Conservation (phyloP, 2,329 filamentous ascomycete genomes). For the Gaeumannomyces sp. region DNA sequence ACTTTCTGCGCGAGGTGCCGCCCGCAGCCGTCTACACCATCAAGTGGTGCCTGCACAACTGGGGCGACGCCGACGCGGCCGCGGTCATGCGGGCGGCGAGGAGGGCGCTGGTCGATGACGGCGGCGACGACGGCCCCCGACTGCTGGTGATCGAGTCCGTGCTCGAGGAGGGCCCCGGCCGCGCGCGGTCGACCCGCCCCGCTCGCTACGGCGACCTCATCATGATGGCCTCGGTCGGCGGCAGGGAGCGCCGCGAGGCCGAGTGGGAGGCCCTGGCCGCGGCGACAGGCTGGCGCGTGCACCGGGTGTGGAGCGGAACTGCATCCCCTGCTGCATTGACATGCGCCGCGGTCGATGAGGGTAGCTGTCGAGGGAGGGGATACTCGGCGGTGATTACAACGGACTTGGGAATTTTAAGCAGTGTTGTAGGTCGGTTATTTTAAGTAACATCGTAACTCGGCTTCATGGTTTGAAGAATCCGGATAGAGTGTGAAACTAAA, state of each 20-base stretch:
- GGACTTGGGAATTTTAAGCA: too few species aligned
- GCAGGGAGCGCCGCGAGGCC: conserved; percentile 24
- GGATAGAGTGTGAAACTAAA: too few species aligned
- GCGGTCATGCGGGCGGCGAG: conserved; percentile 28
- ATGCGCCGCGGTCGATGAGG: too few species aligned
- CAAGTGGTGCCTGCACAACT: conserved; percentile 38
- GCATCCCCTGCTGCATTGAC: too few species aligned
- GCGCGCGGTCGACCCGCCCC: conserved; percentile 24
- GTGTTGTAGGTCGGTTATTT: too few species aligned
- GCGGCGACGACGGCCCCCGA: conserved; percentile 18
- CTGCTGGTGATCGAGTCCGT: conserved; percentile 33
- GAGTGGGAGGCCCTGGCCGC: conserved; percentile 26
- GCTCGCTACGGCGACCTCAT: conserved; percentile 33
- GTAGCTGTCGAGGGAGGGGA: too few species aligned
- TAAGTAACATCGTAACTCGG: too few species aligned
- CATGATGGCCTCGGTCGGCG: conserved; percentile 31
- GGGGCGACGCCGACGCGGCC: conserved; percentile 27
- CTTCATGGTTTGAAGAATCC: too few species aligned
- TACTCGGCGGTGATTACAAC: too few species aligned
- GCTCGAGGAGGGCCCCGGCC: conserved; percentile 25
- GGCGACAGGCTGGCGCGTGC: conserved; percentile 24
- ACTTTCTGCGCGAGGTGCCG: conserved; percentile 31
- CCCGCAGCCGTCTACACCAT: conserved; percentile 23
- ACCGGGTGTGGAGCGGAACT: too few species aligned
- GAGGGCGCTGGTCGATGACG: conserved; percentile 1